These are phyloP conservation scores for Dissophora ornata DNA, from an alignment of 192 early-diverging fungal species.

Conservation along the genomic window DNA sequence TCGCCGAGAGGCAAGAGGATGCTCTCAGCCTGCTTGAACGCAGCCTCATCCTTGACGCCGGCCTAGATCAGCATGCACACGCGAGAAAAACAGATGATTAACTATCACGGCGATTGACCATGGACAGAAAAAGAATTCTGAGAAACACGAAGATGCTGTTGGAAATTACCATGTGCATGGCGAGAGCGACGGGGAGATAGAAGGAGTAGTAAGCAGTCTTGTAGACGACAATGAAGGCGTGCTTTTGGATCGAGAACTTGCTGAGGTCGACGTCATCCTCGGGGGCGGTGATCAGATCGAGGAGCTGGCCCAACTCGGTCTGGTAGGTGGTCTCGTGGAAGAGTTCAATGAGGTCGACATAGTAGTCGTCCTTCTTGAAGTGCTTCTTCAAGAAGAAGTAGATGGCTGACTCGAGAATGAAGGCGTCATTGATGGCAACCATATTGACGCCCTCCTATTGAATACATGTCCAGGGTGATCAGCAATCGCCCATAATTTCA, in stretches of 20 bases:
- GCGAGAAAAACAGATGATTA: too few relatives aligned
- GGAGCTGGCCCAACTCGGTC: slow-evolving; percentile 97
- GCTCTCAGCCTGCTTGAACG: slow-evolving; percentile 83
- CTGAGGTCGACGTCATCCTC: slow-evolving; percentile 93
- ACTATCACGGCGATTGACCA: neutral
- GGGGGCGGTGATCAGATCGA: slow-evolving; percentile 98
- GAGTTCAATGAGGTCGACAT: slow-evolving; percentile 92
- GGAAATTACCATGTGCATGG: slow-evolving; percentile 80
- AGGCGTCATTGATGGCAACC: slow-evolving; percentile 96
- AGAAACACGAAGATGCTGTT: neutral
- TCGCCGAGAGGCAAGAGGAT: slow-evolving; percentile 95
- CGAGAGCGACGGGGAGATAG: slow-evolving; percentile 96
- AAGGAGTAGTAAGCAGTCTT: slow-evolving; percentile 99
- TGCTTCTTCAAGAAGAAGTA: slow-evolving; percentile 96
- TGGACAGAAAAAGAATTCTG: neutral
- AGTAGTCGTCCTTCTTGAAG: slow-evolving; percentile 87
- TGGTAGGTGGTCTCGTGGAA: slow-evolving; percentile 97
- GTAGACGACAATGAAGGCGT: slow-evolving; percentile 95
- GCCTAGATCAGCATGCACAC: slow-evolving; percentile 51
- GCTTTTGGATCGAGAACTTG: slow-evolving; percentile 93
- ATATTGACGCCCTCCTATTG: slow-evolving; percentile 78
- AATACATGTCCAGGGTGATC: too few relatives aligned
- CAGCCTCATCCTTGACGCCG: slow-evolving; percentile 80
- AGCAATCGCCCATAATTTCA: too few relatives aligned
- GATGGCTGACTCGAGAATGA: slow-evolving; percentile 92